Conservation (phyloP, 257 asterid species). For the Buddleja alternifolia region DNA sequence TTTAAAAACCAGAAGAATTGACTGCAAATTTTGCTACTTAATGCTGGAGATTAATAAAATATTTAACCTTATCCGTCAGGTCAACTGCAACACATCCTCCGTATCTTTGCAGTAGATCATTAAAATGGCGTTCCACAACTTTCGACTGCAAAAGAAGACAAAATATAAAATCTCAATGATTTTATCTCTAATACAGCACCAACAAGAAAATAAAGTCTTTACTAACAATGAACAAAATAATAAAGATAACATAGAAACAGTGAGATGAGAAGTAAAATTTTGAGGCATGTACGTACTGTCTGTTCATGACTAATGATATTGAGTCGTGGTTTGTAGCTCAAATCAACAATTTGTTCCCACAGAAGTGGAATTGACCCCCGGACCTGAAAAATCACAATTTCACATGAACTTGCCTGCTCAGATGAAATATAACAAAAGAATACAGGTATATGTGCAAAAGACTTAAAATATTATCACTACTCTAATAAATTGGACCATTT, state of each 20-base stretch:
- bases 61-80: constrained; percentile 82
- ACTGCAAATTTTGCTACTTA: constrained; percentile 22
- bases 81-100: constrained; percentile 85
- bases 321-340: constrained; percentile 96
- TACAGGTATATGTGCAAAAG: neutral
- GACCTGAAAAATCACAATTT: constrained; percentile 57
- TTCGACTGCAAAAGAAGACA: constrained; percentile 55
- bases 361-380: constrained; percentile 96
- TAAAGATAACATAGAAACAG: constrained; percentile 9
- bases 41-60: constrained; percentile 26
- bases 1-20: constrained; percentile 15
- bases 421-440: neutral
- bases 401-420: constrained; percentile 21
- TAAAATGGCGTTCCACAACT: constrained; percentile 90
- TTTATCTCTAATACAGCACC: neutral
- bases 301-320: constrained; percentile 73
- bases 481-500: constrained; percentile 12
- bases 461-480: constrained; percentile 6
- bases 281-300: constrained; percentile 60
- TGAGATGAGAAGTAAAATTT: constrained; percentile 21
- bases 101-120: constrained; percentile 86
- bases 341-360: constrained; percentile 99
- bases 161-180: constrained; percentile 1
- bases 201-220: constrained; percentile 4
- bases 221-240: constrained; percentile 20